Percentiles rank a stretch among this genome's conserved stretches.
Evolutionary conservation across 495 filamentous ascomycete species (phyloP).

Genomic region (Hyaloscypha hepaticicola): DNA sequence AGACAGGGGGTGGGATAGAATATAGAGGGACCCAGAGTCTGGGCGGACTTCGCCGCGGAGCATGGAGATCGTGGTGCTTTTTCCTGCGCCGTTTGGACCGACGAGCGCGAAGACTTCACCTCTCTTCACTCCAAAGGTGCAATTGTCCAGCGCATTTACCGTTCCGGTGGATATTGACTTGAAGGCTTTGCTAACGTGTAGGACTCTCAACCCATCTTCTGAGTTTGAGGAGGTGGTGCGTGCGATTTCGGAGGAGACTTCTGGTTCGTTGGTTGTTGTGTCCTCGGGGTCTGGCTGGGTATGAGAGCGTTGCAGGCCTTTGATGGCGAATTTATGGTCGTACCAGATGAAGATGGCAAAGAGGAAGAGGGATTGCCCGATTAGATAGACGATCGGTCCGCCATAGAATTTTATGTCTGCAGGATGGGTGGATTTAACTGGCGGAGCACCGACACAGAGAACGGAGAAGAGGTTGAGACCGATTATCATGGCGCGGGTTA

Average conservation of each 20-base stretch:
- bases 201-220: slow-evolving; percentile 59
- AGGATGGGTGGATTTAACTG: slow-evolving; percentile 59
- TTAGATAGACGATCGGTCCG: slow-evolving; percentile 71
- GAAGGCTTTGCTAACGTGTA: slow-evolving; percentile 74
- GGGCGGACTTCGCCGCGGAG: slow-evolving; percentile 77
- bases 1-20: slow-evolving; percentile 66
- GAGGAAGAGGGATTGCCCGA: slow-evolving; percentile 62
- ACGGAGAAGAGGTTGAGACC: slow-evolving; percentile 73
- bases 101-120: slow-evolving; percentile 75
- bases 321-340: slow-evolving; percentile 49
- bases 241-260: slow-evolving; percentile 42
- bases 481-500: slow-evolving; percentile 65
- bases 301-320: slow-evolving; percentile 43
- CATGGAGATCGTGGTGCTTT: slow-evolving; percentile 77
- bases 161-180: slow-evolving; percentile 45
- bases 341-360: slow-evolving; percentile 65
- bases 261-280: slow-evolving; percentile 39
- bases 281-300: slow-evolving; percentile 33
- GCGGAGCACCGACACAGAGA: slow-evolving; percentile 54
- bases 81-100: slow-evolving; percentile 85
- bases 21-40: slow-evolving; percentile 59
- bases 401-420: slow-evolving; percentile 69
- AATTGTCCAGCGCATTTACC: slow-evolving; percentile 69
- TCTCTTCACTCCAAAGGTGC: slow-evolving; percentile 72
- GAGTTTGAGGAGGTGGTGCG: not conserved